Conservation (phyloP, 306 rosid species). For the Medicago ruthenica region DNA sequence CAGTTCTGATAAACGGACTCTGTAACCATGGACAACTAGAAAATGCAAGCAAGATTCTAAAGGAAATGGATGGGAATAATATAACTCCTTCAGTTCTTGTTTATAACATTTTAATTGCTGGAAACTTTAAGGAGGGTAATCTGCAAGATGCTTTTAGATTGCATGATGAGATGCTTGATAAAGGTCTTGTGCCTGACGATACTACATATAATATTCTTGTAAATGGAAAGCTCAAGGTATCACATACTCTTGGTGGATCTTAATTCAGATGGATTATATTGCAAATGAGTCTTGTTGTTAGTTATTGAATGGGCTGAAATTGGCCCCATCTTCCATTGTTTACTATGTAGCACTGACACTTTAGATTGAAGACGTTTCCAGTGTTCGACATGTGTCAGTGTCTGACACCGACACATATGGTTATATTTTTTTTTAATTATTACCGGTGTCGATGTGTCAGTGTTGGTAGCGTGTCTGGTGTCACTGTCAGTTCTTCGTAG, state of each 20-base stretch:
- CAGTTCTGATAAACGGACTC: constrained; percentile 66
- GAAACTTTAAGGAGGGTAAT: constrained; percentile 73
- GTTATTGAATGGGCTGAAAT: constrained; percentile 29
- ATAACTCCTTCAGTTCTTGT: constrained; percentile 62
- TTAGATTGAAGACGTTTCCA: neutral
- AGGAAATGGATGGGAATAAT: constrained; percentile 59
- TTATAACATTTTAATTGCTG: constrained; percentile 72
- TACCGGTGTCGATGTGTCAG: neutral
- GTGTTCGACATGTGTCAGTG: neutral
- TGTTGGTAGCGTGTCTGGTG: neutral
- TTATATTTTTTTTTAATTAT: neutral
- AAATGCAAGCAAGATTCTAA: constrained; percentile 62
- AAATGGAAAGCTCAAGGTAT: constrained; percentile 59
- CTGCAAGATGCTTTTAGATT: constrained; percentile 72
- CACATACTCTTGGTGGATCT: constrained; percentile 31
- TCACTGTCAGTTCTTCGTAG: neutral
- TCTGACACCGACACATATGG: neutral
- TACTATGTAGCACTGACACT: constrained; percentile 6
- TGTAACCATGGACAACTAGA: constrained; percentile 67
- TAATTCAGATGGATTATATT: neutral
- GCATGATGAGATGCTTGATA: constrained; percentile 88
- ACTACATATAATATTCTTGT: constrained; percentile 71
- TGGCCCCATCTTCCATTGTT: constrained; percentile 34
- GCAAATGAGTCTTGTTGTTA: constrained; percentile 1
- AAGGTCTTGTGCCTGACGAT: constrained; percentile 73